phyloP scores from a whole-genome alignment of 2,329 filamentous ascomycete species.

The Rhynchosporium secalis region DNA sequence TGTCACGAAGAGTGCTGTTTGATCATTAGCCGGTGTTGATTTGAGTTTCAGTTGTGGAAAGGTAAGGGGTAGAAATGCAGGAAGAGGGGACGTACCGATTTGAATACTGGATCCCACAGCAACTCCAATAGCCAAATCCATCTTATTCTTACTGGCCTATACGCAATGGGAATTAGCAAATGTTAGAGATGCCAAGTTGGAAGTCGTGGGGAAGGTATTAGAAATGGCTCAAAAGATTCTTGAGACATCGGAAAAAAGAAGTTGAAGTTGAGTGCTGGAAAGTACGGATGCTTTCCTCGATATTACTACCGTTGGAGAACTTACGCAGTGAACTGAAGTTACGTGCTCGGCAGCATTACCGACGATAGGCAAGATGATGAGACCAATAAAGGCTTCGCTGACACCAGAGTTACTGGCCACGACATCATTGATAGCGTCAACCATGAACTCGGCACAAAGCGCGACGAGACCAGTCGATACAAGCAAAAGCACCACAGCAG shows the following conservation, averaged over 20 bases:
- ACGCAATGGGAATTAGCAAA: no score
- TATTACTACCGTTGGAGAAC: no score
- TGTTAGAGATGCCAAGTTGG: no score
- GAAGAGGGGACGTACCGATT: constrained; percentile 48
- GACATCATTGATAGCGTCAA: constrained; percentile 65
- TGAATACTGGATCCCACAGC: constrained; percentile 71
- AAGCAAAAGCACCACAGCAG: constrained; percentile 62
- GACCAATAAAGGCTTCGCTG: constrained; percentile 67
- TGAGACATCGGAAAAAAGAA: no score
- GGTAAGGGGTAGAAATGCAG: no score
- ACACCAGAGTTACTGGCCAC: constrained; percentile 54
- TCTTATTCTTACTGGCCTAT: constrained; percentile 68
- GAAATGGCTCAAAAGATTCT: no score
- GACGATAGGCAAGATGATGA: constrained; percentile 72
- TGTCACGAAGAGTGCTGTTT: constrained; percentile 61
- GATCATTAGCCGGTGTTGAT: constrained; percentile 8
- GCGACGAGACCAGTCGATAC: constrained; percentile 66
- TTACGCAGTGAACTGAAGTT: constrained; percentile 53
- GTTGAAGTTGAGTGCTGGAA: no score
- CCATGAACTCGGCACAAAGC: constrained; percentile 69
- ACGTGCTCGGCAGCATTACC: constrained; percentile 74
- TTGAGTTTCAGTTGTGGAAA: background rate
- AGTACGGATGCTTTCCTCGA: no score
- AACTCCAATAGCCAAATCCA: constrained; percentile 73
- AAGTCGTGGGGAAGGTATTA: no score